Evolutionary conservation across 192 early-diverging fungal genomes (phyloP).

Genomic region (Coemansia sp.): DNA sequence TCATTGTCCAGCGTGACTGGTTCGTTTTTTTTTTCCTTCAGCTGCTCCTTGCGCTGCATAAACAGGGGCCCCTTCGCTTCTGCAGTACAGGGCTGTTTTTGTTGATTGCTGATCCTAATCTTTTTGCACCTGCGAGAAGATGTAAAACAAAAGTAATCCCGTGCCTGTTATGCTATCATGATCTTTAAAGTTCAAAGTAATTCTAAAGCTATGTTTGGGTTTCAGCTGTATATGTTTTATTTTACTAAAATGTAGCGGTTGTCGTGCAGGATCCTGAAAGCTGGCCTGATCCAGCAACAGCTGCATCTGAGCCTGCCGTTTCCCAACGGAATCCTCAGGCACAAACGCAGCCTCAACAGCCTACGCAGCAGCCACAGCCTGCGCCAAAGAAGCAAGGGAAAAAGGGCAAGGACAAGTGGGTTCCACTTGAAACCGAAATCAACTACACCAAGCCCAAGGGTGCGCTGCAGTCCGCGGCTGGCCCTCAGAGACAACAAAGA

Average conservation of each 20-base stretch:
- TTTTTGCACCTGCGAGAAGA: neutral
- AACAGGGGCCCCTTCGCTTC: slow-evolving; percentile 1
- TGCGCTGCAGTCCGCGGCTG: slow-evolving; percentile 24
- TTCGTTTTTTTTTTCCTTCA: neutral
- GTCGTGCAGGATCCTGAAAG: slow-evolving; percentile 32
- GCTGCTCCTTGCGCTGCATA: neutral
- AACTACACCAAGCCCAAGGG: slow-evolving; percentile 49
- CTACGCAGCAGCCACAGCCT: slow-evolving; percentile 9
- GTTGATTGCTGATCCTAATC: slow-evolving; percentile 7
- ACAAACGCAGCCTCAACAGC: slow-evolving; percentile 9
- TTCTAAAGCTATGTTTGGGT: neutral
- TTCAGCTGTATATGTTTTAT: neutral
- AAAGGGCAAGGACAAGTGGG: slow-evolving; percentile 57
- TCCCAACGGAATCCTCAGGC: slow-evolving; percentile 3
- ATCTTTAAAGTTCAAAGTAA: neutral
- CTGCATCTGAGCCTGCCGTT: slow-evolving; percentile 24
- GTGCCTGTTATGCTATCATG: neutral
- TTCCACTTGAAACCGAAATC: slow-evolving; percentile 49
- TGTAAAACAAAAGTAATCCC: neutral
- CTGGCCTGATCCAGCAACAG: slow-evolving; percentile 58
- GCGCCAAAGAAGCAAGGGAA: slow-evolving; percentile 33
- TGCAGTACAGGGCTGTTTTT: slow-evolving; percentile 1
- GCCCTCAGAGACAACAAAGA: slow-evolving; percentile 24
- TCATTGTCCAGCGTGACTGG: slow-evolving; percentile 9
- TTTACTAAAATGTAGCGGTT: slow-evolving; percentile 22